phyloP scores from a whole-genome alignment of 768 basidiomycete species.

The Polyporus arcularius region DNA sequence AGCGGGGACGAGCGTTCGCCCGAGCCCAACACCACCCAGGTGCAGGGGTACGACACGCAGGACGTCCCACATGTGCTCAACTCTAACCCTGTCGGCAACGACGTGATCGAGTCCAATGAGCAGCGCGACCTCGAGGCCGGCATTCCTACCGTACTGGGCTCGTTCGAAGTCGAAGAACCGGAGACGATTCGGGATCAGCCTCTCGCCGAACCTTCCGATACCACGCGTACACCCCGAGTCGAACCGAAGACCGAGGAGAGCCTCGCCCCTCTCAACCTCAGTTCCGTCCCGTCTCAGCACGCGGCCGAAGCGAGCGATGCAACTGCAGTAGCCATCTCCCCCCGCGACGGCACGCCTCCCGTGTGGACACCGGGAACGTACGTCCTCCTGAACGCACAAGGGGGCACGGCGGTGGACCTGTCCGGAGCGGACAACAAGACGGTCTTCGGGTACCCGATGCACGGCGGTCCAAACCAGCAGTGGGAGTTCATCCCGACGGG shows the following conservation, averaged over 20 bases:
- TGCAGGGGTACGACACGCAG: slow-evolving; percentile 2
- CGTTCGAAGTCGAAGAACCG: slow-evolving; percentile 1
- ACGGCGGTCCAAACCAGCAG: slow-evolving; percentile 30
- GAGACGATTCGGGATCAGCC: neutral
- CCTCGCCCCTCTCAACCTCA: slow-evolving; percentile 1
- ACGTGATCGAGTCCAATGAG: neutral
- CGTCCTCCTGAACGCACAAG: slow-evolving; percentile 26
- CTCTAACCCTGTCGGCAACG: neutral
- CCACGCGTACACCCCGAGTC: slow-evolving; percentile 8
- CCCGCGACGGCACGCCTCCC: slow-evolving; percentile 15
- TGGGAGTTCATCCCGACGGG: slow-evolving; percentile 30
- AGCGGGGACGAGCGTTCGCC: neutral
- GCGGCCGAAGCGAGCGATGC: slow-evolving; percentile 10
- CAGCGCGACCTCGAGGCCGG: slow-evolving; percentile 10
- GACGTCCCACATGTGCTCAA: slow-evolving; percentile 2
- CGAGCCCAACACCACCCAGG: neutral
- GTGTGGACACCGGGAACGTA: slow-evolving; percentile 24
- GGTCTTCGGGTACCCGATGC: slow-evolving; percentile 26
- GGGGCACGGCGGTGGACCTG: slow-evolving; percentile 28
- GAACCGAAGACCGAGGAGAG: slow-evolving; percentile 12
- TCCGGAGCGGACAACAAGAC: slow-evolving; percentile 23
- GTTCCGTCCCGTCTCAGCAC: neutral
- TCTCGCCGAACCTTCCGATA: neutral
- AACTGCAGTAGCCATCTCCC: slow-evolving; percentile 7
- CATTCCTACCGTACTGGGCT: neutral